Evolutionary conservation across 2,329 filamentous ascomycete genomes (phyloP), one percentile per base, ranked within the genome.

Genomic region (Epichloe baconii): DNA sequence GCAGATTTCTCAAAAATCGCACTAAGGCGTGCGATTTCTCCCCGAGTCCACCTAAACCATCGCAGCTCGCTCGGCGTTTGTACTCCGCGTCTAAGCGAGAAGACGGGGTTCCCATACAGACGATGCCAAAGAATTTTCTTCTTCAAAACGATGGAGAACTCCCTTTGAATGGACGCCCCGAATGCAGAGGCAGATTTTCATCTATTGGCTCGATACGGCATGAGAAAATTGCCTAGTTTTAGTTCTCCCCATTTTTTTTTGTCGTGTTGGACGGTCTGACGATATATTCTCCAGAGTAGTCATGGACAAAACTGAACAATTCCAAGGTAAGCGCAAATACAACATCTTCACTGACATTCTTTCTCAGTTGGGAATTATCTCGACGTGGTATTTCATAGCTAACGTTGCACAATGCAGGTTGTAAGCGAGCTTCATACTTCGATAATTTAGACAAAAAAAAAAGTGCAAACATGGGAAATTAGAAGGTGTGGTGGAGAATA

Each of bases 401-500:
- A 56, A 62, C 34, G 34, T 47, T 55, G 48, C 54, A 59, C 55
- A 55, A 38, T n/a, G 14, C 47, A 53, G 12, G 8, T 47, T 53
- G 21, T 38, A 35, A 46, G 34, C 17, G 17, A 45, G 21, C 17
- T 12, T 35, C 37, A 43, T 40, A 38, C 47, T 36, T n/a, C 21
- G 40, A 17, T n/a, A 17, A 4, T 12, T 35, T 5, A 12, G 14
- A 26, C 7, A 37, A 44, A 26, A 17, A 10, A 10, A 10, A 31
- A 31, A 1, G 26, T 31, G 31, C 31, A 31, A 31, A 31, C 8
- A 10, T 31, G 3, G 19, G 17, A 34, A 17, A 8, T 58, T 68
- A 71, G 48, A 73, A 69, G 49, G 72, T 38, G 49, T 61, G 64
- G 61, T 71, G 52, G 2, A 68, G 46, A 21, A 63, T 45, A 3